Percentiles rank a stretch among this genome's conserved stretches.
These are phyloP conservation scores for Podaxis sp. DNA, from an alignment of 768 basidiomycete species.

Conservation along the genomic window DNA sequence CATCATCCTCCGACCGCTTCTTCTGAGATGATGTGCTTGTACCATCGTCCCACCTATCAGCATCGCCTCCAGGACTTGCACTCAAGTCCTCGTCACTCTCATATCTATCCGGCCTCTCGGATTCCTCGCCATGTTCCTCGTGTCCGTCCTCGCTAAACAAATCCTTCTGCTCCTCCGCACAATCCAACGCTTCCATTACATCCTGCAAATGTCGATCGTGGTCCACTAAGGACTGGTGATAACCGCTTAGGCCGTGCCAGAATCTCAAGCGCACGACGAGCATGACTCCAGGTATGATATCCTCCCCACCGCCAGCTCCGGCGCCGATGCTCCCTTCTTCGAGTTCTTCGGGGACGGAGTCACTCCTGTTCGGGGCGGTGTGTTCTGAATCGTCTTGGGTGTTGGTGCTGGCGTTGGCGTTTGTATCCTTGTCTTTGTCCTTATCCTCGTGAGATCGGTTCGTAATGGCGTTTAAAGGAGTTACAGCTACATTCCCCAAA, in stretches of 20 bases:
- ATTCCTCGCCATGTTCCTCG: constrained; percentile 16
- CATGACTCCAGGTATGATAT: constrained; percentile 30
- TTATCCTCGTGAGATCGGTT: constrained; percentile 28
- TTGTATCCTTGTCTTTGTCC: constrained; percentile 24
- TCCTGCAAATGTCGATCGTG: constrained; percentile 35
- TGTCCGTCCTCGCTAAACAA: constrained; percentile 22
- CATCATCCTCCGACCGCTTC: constrained; percentile 21
- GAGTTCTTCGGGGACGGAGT: background rate
- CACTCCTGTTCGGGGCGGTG: background rate
- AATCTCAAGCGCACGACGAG: constrained; percentile 32
- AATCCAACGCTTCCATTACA: constrained; percentile 45
- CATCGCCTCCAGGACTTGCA: constrained; percentile 3
- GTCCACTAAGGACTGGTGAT: constrained; percentile 36
- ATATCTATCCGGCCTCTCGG: constrained; percentile 21
- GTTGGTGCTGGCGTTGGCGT: constrained; percentile 4
- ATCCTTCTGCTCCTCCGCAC: constrained; percentile 36
- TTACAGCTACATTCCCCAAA: constrained; percentile 18
- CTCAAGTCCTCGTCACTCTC: background rate
- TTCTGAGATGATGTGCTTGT: background rate
- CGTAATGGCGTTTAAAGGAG: background rate
- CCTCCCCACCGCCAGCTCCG: constrained; percentile 13
- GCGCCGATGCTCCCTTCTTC: background rate
- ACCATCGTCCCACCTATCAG: background rate
- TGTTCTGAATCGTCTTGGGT: too few relatives aligned
- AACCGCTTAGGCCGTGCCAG: constrained; percentile 43